These are phyloP conservation scores for Pigoraptor vietnamica DNA, from an alignment of 78 protist genomes.

Conservation along the genomic window DNA sequence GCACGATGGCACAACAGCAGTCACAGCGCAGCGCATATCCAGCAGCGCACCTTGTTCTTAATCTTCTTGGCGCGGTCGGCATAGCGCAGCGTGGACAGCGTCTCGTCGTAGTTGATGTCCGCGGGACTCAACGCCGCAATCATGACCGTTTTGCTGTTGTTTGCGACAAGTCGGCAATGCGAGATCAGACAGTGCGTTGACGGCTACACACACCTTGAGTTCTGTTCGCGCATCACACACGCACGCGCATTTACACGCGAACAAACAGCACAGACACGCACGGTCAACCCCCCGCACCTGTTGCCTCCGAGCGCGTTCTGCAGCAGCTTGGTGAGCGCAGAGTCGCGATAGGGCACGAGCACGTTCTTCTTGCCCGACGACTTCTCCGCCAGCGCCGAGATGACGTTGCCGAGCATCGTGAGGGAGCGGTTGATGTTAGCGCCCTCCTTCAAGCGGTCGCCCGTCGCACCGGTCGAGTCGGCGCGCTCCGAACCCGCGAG, in stretches of 20 bases:
- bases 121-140: conserved; percentile 69
- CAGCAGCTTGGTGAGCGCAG: conserved; percentile 67
- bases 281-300: too few relatives aligned
- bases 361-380: not conserved
- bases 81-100: conserved; percentile 86
- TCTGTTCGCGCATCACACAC: too few relatives aligned
- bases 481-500: conserved; percentile 72
- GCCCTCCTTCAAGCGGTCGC: conserved; percentile 56
- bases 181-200: not conserved
- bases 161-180: too few relatives aligned
- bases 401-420: conserved; percentile 63
- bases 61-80: conserved; percentile 83
- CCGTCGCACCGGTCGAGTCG: conserved; percentile 50
- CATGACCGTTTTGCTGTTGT: conserved; percentile 64
- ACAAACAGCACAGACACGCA: not conserved
- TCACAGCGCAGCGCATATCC: not conserved
- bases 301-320: conserved; percentile 57
- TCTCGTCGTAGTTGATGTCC: conserved; percentile 67
- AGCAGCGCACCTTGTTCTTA: conserved; percentile 35
- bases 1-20: too few relatives aligned
- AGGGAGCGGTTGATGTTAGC: conserved; percentile 53
- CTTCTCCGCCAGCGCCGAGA: conserved; percentile 23
- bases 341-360: conserved; percentile 87
- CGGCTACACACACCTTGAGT: too few relatives aligned
- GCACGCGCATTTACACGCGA: not conserved